Conservation (phyloP, 2,329 filamentous ascomycete species). For the Botryotinia convoluta region DNA sequence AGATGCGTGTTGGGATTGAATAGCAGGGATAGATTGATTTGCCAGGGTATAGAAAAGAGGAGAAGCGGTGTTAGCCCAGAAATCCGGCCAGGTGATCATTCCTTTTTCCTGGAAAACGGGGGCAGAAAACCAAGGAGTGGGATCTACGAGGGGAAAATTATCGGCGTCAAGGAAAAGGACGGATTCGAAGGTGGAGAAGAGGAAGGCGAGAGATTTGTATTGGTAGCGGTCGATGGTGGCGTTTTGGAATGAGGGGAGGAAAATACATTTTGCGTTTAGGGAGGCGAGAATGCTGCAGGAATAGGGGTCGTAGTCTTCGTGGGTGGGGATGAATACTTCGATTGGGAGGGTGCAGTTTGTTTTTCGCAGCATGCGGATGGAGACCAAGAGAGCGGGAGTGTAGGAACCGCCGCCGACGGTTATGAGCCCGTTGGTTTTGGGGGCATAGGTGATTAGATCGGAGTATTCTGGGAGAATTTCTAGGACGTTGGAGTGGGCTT, state of each 20-base stretch:
- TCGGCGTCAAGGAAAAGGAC: constrained; percentile 50
- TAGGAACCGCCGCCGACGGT: constrained; percentile 42
- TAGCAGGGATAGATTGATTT: constrained; percentile 3
- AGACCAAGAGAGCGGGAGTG: constrained; percentile 42
- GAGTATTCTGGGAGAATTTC: constrained; percentile 11
- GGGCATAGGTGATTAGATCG: constrained; percentile 10
- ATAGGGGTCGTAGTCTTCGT: constrained; percentile 40
- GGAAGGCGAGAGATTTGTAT: constrained; percentile 48
- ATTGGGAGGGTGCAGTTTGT: constrained; percentile 41
- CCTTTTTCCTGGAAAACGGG: constrained; percentile 44
- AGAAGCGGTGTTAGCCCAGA: constrained; percentile 43
- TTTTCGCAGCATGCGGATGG: constrained; percentile 43
- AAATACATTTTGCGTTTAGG: constrained; percentile 42
- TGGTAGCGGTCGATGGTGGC: constrained; percentile 44
- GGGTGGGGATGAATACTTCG: constrained; percentile 43
- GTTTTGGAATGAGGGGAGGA: constrained; percentile 40
- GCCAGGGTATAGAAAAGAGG: constrained; percentile 43
- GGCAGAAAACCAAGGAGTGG: constrained; percentile 42
- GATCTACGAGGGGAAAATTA: constrained; percentile 44
- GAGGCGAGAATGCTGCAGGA: constrained; percentile 42
- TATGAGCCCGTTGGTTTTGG: constrained; percentile 41
- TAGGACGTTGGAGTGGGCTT: constrained; percentile 7
- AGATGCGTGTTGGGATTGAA: constrained; percentile 12
- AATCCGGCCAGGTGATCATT: constrained; percentile 49
- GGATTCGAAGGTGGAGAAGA: constrained; percentile 50